Percentiles rank a stretch among this genome's conserved stretches.
Evolutionary conservation across 2,329 filamentous ascomycete species (phyloP).

Genomic region (Xylariaceae sp.): DNA sequence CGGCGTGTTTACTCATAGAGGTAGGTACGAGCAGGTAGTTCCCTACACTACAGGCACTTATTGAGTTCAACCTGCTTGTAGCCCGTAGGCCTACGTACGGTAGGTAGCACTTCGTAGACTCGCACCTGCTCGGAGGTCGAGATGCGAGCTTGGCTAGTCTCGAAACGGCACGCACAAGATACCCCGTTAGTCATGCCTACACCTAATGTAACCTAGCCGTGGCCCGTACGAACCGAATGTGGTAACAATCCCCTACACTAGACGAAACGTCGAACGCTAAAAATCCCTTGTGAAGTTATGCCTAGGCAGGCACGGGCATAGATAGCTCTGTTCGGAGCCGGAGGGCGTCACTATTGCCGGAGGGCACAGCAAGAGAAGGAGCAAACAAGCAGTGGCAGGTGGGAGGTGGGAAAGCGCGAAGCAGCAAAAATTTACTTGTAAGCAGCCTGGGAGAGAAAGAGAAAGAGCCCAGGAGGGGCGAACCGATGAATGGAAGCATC

Average conservation of each 20-base stretch:
- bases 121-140: too few relatives aligned
- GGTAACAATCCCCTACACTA: background rate
- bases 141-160: too few relatives aligned
- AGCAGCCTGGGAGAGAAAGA: conserved; percentile 3
- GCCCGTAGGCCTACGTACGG: too few relatives aligned
- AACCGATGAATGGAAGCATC: conserved; percentile 19
- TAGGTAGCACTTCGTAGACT: too few relatives aligned
- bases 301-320: background rate
- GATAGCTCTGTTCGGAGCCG: conserved; percentile 16
- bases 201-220: too few relatives aligned
- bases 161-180: too few relatives aligned
- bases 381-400: conserved; percentile 1
- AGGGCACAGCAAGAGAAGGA: conserved; percentile 5
- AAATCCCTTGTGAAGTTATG: background rate
- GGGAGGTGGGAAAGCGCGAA: background rate
- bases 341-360: conserved; percentile 1
- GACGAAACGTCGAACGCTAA: background rate
- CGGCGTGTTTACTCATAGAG: too few relatives aligned
- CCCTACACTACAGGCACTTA: too few relatives aligned
- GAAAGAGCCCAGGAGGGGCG: background rate
- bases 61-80: too few relatives aligned
- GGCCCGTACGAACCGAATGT: too few relatives aligned
- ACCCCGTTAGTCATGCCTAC: too few relatives aligned
- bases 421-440: background rate
- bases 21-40: too few relatives aligned